Evolutionary conservation across 169 alveolate species (phyloP).

Genomic region (Plasmodium knowlesi): DNA sequence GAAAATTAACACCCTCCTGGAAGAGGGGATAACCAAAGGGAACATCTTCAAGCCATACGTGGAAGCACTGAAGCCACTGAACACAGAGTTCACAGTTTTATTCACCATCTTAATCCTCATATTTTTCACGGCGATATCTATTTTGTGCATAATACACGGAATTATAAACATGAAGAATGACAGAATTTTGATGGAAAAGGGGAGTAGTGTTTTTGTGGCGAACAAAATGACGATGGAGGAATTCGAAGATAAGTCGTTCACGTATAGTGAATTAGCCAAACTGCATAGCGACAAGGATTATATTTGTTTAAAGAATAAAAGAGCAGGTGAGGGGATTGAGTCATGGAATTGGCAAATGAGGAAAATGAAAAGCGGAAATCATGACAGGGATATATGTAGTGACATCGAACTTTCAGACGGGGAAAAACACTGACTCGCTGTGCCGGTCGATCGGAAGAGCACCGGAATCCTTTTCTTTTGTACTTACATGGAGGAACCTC

Average conservation of each 20-base stretch:
- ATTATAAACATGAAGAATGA: slow-evolving; percentile 33
- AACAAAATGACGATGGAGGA: slow-evolving; percentile 79
- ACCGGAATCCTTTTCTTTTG: background rate
- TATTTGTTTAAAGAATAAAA: slow-evolving; percentile 78
- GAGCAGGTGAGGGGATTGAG: slow-evolving; percentile 82
- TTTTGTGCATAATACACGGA: slow-evolving; percentile 33
- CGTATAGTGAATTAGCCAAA: slow-evolving; percentile 76
- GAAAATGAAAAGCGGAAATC: slow-evolving; percentile 46
- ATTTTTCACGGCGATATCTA: slow-evolving; percentile 27
- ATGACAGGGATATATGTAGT: slow-evolving; percentile 56
- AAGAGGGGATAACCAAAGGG: background rate
- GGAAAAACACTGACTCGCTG: slow-evolving; percentile 4
- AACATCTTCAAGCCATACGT: slow-evolving; percentile 38
- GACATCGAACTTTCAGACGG: slow-evolving; percentile 49
- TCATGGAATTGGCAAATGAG: slow-evolving; percentile 88
- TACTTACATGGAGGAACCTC: background rate
- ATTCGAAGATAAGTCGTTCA: slow-evolving; percentile 73
- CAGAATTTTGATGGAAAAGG: slow-evolving; percentile 18
- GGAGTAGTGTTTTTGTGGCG: slow-evolving; percentile 18
- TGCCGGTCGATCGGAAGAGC: background rate
- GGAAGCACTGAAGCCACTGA: slow-evolving; percentile 39
- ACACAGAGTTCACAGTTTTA: slow-evolving; percentile 55
- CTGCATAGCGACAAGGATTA: slow-evolving; percentile 79
- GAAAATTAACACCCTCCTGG: slow-evolving; percentile 30
- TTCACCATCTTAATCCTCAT: slow-evolving; percentile 38